A percentile compares a stretch with the other conserved stretches of the same genome.
Evolutionary conservation across 352 stramenopile genomes (phyloP).

Genomic region (Phytopythium sindhum): DNA sequence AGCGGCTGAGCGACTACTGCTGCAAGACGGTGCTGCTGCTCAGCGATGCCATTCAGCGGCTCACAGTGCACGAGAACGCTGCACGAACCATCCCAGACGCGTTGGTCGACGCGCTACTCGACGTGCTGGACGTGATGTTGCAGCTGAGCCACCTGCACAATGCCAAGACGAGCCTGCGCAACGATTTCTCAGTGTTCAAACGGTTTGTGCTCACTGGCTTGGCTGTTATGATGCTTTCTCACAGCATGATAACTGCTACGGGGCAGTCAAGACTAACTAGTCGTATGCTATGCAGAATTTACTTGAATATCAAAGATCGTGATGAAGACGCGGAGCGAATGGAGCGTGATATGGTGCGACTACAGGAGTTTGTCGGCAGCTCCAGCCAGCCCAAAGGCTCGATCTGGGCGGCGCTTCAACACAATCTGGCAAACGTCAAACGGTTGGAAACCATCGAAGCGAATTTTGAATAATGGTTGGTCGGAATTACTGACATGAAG

Average conservation of each 20-base stretch:
- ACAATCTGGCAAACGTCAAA: constrained; percentile 72
- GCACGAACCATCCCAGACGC: constrained; percentile 58
- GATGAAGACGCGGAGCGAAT: constrained; percentile 34
- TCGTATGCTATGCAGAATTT: constrained; percentile 25
- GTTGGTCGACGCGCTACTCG: constrained; percentile 53
- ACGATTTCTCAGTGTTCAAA: constrained; percentile 79
- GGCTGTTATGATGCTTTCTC: background rate
- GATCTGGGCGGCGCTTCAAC: constrained; percentile 53
- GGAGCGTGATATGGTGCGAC: constrained; percentile 47
- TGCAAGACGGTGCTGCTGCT: constrained; percentile 52
- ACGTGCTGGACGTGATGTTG: constrained; percentile 58
- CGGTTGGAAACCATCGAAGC: constrained; percentile 21
- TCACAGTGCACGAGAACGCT: constrained; percentile 62
- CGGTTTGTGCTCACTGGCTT: constrained; percentile 22
- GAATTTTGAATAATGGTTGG: background rate
- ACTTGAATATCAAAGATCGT: constrained; percentile 38
- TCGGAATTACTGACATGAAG: background rate
- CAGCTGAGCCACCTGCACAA: constrained; percentile 70
- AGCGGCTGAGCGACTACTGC: constrained; percentile 51
- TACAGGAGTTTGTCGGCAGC: constrained; percentile 66
- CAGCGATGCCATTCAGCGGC: constrained; percentile 69
- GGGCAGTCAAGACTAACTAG: background rate
- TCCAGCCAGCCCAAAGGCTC: constrained; percentile 50
- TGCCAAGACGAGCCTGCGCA: constrained; percentile 59
- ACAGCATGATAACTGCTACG: background rate